Evolutionary conservation across 768 basidiomycete species (phyloP), one percentile per base, ranked within the genome.

Genomic region (Pseudohyphozyma bogoriensis): DNA sequence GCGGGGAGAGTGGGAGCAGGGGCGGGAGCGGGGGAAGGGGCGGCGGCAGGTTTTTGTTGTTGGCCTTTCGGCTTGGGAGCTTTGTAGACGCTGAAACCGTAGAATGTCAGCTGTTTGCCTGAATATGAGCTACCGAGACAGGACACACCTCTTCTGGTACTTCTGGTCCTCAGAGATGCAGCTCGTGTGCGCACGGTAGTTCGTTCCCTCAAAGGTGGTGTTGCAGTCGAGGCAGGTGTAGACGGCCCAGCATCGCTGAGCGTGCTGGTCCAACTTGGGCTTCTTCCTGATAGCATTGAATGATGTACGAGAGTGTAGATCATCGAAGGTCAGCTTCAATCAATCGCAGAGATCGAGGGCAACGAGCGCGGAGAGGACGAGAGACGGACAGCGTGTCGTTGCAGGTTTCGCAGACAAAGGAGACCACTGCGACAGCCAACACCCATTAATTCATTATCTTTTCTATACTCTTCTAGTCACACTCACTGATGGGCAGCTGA

Each of bases 221-320:
- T 60, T 63, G 58, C 66, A 67, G 59, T 67, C 66, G 55, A 67
- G 56, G 53, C 65, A 57, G 59, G 51, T 16, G 24, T n/a, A n/a
- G n/a, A n/a, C n/a, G n/a, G n/a, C n/a, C n/a, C n/a, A n/a, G n/a
- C 66, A 64, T 3, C 66, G 51, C 20, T 45, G 45, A 9, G 60
- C 60, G 55, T 64, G 66, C 51, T 61, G 60, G 39, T 61, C 63
- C 44, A 64, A 52, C 47, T 58, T 59, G 40, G 59, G 50, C 62
- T 67, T 64, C 60, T 60, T 60, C 22, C n/a, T n/a, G n/a, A n/a
- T n/a, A n/a, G n/a, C n/a, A n/a, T n/a, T n/a, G n/a, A n/a, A 54
- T 10, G 22, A 49, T 54, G 45, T 66, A 42, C 8, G 54, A 20
- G 16, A 8, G 3, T 26, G 24, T 22, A 8, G 7, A 24, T 22